These are phyloP conservation scores for Symbiotaphrina buchneri DNA, from an alignment of 495 filamentous ascomycete species.

Conservation along the genomic window DNA sequence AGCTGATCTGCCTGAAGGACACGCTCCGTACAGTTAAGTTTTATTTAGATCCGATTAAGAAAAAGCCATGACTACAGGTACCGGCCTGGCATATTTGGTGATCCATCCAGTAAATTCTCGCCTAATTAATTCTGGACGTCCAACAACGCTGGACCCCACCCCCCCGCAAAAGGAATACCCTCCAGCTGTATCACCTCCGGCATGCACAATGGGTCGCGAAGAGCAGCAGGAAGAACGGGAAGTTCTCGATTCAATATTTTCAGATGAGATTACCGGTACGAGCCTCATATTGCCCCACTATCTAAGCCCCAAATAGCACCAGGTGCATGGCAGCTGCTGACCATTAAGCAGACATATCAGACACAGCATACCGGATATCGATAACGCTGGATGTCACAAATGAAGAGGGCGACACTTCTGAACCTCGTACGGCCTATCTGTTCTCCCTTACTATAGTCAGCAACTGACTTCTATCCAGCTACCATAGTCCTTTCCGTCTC, in stretches of 20 bases:
- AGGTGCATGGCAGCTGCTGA: neutral
- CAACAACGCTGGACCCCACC: too few species aligned
- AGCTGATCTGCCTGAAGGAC: too few species aligned
- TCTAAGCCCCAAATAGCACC: too few species aligned
- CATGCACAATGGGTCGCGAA: slow-evolving; percentile 58
- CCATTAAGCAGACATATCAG: slow-evolving; percentile 45
- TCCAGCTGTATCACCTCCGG: too few species aligned
- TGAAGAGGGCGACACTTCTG: slow-evolving; percentile 28
- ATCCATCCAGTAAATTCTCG: too few species aligned
- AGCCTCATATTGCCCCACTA: neutral
- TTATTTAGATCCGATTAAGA: too few species aligned
- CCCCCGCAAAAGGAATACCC: too few species aligned
- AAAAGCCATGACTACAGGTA: too few species aligned
- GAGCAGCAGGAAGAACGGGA: slow-evolving; percentile 92
- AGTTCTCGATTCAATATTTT: slow-evolving; percentile 93
- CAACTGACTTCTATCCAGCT: slow-evolving; percentile 14
- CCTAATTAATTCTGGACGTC: too few species aligned
- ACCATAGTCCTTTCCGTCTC: slow-evolving; percentile 59
- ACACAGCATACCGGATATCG: slow-evolving; percentile 64
- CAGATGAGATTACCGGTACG: slow-evolving; percentile 84
- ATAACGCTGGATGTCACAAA: slow-evolving; percentile 55
- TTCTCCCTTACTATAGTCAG: neutral
- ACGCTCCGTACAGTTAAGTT: too few species aligned
- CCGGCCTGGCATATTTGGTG: too few species aligned
- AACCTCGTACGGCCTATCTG: slow-evolving; percentile 17